Evolutionary conservation across 208 protist species (phyloP).

Genomic region (Trypanosoma theileri): DNA sequence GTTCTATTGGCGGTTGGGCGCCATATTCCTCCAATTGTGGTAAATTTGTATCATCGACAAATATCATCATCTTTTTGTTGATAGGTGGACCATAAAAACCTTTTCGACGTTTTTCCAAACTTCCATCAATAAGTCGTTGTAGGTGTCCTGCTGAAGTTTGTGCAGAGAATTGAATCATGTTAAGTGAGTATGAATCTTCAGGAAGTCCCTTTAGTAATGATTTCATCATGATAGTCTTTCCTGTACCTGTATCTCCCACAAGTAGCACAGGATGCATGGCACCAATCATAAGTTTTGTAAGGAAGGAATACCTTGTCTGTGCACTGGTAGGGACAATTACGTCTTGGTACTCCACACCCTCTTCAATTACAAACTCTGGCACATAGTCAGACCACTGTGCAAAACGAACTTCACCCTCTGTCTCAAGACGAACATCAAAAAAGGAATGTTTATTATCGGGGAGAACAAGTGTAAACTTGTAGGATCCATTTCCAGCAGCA

Average conservation of each 20-base stretch:
- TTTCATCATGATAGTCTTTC: constrained; percentile 96
- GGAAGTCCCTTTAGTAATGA: constrained; percentile 80
- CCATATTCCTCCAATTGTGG: constrained; percentile 96
- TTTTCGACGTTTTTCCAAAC: constrained; percentile 94
- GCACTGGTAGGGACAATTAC: constrained; percentile 95
- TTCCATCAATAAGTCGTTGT: constrained; percentile 94
- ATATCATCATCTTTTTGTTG: constrained; percentile 94
- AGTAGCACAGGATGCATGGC: constrained; percentile 85
- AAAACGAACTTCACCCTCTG: constrained; percentile 67
- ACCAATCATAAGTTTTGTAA: constrained; percentile 83
- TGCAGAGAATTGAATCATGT: constrained; percentile 95
- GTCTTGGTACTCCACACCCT: constrained; percentile 89
- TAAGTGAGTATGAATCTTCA: constrained; percentile 80
- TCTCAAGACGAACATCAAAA: constrained; percentile 83
- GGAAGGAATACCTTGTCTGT: constrained; percentile 91
- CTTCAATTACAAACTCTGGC: constrained; percentile 76
- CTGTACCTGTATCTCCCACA: constrained; percentile 95
- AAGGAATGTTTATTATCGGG: constrained; percentile 77
- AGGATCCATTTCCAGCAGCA: constrained; percentile 26
- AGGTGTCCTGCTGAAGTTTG: constrained; percentile 92
- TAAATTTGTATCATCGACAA: constrained; percentile 97
- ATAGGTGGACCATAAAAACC: constrained; percentile 94
- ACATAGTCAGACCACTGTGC: constrained; percentile 82
- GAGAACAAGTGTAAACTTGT: constrained; percentile 76
- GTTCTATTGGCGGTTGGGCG: constrained; percentile 96